Base-by-base conservation (phyloP, 768 basidiomycete genomes). In the Suillus discolor region DNA sequence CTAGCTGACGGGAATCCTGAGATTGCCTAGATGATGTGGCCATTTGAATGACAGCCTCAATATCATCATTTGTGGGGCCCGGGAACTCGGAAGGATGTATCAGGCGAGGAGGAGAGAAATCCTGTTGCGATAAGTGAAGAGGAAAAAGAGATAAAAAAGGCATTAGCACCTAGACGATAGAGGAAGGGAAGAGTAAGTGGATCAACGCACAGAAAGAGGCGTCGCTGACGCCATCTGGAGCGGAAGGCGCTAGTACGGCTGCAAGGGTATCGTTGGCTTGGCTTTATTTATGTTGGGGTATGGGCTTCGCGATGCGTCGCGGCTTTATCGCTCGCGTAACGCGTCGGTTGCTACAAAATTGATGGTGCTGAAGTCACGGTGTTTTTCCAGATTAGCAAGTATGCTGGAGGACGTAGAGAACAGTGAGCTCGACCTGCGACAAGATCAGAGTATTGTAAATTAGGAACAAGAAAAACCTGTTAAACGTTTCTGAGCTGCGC, bases 11-110 rank as follows among this genome's bases (percentile, higher is more conserved):
- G 57, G 82, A 79, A 69, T 88, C 86, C 25, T 80, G 71, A 2
- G 85, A 75, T 4, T 84, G 75, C n/a, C 85, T 81, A 7, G 87
- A 81, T 8, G 92, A 87, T 67, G 93, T 96, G n/a, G 95, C 95
- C 78, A 90, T 86, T 74, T 93, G 92, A 67, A 97, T 97, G 72
- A 95, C 85, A 4, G 93, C 93, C 74, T 97, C 95, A 74, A 97
- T 96, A 71, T 93, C 93, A 78, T 92, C 92, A 79, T 89, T 89
- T 3, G 90, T 84, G 18, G 87, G 89, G 31, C 76, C 62, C 2
- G 70, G 62, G 6, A 54, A 47, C 36, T 64, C 64, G 51, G 71
- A 67, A 0, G 72, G 28, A 8, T 41, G 61, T 61, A 67, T 0
- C 25, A 34, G 12, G 13, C 31, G 42, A 18, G 25, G 59, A 18